Percentiles rank a stretch among this genome's conserved stretches.
Evolutionary conservation across 352 stramenopile genomes (phyloP).

Genomic region (Aphanomyces stellatus): DNA sequence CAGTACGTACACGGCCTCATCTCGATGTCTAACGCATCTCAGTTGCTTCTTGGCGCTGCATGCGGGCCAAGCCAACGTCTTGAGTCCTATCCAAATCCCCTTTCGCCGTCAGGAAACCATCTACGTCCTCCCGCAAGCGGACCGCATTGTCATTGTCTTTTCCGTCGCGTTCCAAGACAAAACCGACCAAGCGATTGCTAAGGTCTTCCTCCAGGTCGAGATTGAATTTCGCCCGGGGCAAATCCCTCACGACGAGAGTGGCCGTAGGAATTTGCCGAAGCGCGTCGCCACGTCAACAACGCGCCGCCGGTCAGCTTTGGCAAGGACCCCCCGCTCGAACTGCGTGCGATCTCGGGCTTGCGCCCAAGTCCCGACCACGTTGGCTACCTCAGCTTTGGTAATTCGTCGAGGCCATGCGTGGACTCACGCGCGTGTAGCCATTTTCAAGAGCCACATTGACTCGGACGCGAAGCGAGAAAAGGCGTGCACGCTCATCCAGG

Average conservation of each 20-base stretch:
- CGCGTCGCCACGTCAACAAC: constrained; percentile 88
- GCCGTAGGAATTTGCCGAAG: constrained; percentile 87
- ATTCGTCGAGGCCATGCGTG: background rate
- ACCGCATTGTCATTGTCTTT: constrained; percentile 90
- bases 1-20: constrained; percentile 27
- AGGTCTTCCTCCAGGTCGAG: constrained; percentile 84
- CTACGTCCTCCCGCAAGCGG: constrained; percentile 72
- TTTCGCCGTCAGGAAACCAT: constrained; percentile 82
- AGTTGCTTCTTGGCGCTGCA: constrained; percentile 71
- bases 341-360: constrained; percentile 58
- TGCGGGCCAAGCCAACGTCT: constrained; percentile 42
- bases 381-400: constrained; percentile 79
- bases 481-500: constrained; percentile 74
- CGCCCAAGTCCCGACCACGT: constrained; percentile 62
- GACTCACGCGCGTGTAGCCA: constrained; percentile 26
- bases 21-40: background rate
- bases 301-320: constrained; percentile 88
- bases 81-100: constrained; percentile 69
- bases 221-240: background rate
- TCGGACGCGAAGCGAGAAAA: constrained; percentile 83
- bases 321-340: constrained; percentile 83
- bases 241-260: background rate
- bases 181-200: constrained; percentile 85
- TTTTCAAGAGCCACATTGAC: constrained; percentile 88
- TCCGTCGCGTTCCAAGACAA: constrained; percentile 90